Base-by-base conservation (phyloP, 768 basidiomycete species). In the Amanita jacksonii region DNA sequence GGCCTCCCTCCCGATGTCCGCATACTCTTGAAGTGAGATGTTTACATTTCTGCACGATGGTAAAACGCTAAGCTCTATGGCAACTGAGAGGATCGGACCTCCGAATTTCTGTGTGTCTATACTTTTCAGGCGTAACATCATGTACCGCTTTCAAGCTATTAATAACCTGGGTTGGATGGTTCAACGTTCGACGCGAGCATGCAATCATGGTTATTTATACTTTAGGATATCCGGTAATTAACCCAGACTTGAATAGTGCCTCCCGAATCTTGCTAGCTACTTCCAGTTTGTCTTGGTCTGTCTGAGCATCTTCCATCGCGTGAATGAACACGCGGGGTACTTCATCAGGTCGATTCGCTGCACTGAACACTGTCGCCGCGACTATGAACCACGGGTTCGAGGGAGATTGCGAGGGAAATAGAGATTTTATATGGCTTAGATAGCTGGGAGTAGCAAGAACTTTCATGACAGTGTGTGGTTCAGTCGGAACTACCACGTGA, bases 301-400 rank as follows among this genome's bases (percentile, higher is more conserved):
- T 50, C 45, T 64, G 59, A 1, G 77, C 57, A 37, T 77, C 73
- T 2, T 62, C 45, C 35, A 77, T 52, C 2, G 66, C 77, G 48
- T 72, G 61, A 33, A 70, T 51, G 54, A 78, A 78, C 5, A 83
- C 71, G 34, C 56, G 53, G 7, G 77, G 74, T 24, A 81, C 73
- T 1, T 63, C 77, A 23, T 80, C 77, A 3, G 79, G 70, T 25
- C 62, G 61, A 51, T 83, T 84, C 54, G 72, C 70, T 5, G 76
- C 73, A 47, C 68, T 69, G 54, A 79, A 79, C 1, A 72, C 66
- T 24, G 78, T 72, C 6, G 72, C 70, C 2, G 76, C 67, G 24
- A 80, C 62, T 33, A 80, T 64, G 46, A 73, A 76, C 81, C 81
- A 83, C 7, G 79, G 72, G 43, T 69, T 77, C 3, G 54, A 39